Conservation (phyloP, 2,329 filamentous ascomycete genomes). For the Malbranchea zuffiana region DNA sequence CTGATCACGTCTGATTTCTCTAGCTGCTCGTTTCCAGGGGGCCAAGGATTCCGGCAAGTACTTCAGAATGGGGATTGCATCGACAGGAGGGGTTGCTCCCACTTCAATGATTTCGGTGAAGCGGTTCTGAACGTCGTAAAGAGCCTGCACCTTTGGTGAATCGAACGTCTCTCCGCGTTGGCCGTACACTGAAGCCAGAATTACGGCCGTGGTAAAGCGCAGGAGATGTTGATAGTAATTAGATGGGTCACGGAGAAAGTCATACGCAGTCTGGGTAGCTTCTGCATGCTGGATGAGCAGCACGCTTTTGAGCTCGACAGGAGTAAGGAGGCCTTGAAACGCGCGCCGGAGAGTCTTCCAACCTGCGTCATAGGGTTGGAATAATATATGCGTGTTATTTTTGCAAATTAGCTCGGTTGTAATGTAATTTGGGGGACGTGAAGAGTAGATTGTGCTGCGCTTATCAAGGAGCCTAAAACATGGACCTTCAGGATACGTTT, state of each 20-base stretch:
- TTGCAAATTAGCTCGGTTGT: slow-evolving; percentile 2
- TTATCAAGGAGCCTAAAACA: too few species aligned
- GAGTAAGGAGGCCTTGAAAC: slow-evolving; percentile 7
- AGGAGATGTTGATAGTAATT: slow-evolving; percentile 14
- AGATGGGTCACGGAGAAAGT: slow-evolving; percentile 12
- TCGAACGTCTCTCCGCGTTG: slow-evolving; percentile 11
- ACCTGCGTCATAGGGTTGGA: slow-evolving; percentile 9
- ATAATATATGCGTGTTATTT: slow-evolving; percentile 2
- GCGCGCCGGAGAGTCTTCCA: slow-evolving; percentile 9
- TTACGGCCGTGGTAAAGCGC: slow-evolving; percentile 15
- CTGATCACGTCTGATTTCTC: slow-evolving; percentile 11
- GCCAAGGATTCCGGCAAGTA: slow-evolving; percentile 13
- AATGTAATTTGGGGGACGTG: too few species aligned
- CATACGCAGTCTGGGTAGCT: slow-evolving; percentile 14
- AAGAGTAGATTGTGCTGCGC: too few species aligned
- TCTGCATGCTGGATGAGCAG: slow-evolving; percentile 16
- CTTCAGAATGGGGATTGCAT: slow-evolving; percentile 14
- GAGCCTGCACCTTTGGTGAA: slow-evolving; percentile 10
- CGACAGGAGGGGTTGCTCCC: slow-evolving; percentile 15
- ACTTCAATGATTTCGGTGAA: slow-evolving; percentile 14
- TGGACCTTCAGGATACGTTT: too few species aligned
- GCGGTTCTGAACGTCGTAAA: slow-evolving; percentile 12
- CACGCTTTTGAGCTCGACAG: slow-evolving; percentile 10
- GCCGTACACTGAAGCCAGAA: slow-evolving; percentile 14
- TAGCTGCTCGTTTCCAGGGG: slow-evolving; percentile 8